phyloP scores from a whole-genome alignment of 176 grass and related monocot species.

The Aegilops longissima region DNA sequence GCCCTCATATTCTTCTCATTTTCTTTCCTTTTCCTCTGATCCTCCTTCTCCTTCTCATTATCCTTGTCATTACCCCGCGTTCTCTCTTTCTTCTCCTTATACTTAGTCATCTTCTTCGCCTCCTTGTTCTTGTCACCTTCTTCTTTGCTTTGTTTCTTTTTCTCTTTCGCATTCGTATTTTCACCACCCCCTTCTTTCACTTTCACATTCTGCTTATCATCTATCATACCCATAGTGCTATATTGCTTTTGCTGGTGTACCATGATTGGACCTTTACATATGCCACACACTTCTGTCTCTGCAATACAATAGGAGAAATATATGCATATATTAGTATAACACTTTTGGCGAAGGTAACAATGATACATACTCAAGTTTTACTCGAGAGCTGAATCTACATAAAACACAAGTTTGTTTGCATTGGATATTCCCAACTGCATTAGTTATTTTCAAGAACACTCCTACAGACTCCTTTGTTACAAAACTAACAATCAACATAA shows the following conservation, averaged over 20 bases:
- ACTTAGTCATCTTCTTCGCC: not conserved
- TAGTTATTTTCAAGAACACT: not conserved
- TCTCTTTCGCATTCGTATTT: not conserved
- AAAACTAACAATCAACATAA: not conserved
- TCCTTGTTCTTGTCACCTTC: not conserved
- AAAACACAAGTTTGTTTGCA: not conserved
- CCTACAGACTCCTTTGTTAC: not conserved
- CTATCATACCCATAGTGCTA: not conserved
- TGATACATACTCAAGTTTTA: not conserved
- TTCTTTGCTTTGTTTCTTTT: not conserved
- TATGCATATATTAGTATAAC: not conserved
- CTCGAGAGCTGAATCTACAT: not conserved
- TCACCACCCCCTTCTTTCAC: not conserved
- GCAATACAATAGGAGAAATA: not conserved
- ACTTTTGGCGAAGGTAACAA: not conserved
- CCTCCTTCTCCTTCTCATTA: not conserved
- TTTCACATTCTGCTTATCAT: not conserved
- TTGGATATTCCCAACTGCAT: not conserved
- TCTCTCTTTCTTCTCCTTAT: not conserved
- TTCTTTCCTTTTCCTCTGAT: no score
- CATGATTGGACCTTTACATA: not conserved
- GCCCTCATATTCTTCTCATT: no score
- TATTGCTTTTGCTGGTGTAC: not conserved
- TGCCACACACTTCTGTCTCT: not conserved
- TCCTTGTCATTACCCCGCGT: not conserved